Evolutionary conservation across 129 eudicot species (phyloP).

Genomic region (Flaveria robusta): DNA sequence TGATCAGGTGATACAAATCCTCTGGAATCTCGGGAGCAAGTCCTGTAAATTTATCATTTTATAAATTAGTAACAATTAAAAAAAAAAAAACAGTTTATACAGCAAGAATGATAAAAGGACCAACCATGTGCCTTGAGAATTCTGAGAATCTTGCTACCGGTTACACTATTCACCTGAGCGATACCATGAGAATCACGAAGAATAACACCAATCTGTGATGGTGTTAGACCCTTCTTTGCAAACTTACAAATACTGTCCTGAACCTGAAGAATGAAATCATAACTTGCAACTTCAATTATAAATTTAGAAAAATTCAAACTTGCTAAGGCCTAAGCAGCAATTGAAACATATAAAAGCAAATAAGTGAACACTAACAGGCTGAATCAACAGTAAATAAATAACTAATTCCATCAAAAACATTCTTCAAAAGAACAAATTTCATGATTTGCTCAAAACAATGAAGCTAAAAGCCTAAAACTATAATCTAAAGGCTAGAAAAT

Average conservation of each 20-base stretch:
- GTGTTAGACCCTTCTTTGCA: conserved; percentile 69
- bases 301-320: not conserved
- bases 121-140: conserved; percentile 65
- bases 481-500: not conserved
- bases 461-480: not conserved
- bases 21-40: conserved; percentile 72
- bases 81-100: not conserved
- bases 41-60: conserved; percentile 25
- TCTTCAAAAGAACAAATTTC: not conserved
- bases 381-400: too few species aligned
- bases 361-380: not conserved
- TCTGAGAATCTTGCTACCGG: conserved; percentile 61
- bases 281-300: not conserved
- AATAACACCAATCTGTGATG: conserved; percentile 67
- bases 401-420: not conserved
- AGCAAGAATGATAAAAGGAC: not conserved
- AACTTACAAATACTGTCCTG: conserved; percentile 65
- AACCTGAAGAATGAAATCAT: conserved; percentile 33
- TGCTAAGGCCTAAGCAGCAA: too few species aligned
- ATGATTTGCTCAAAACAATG: not conserved
- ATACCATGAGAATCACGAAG: conserved; percentile 78
- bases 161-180: conserved; percentile 67
- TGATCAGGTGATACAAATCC: conserved; percentile 59
- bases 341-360: not conserved
- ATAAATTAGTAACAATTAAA: not conserved